phyloP scores from a whole-genome alignment of 345 rosid species.

The Eucalyptus sp. region DNA sequence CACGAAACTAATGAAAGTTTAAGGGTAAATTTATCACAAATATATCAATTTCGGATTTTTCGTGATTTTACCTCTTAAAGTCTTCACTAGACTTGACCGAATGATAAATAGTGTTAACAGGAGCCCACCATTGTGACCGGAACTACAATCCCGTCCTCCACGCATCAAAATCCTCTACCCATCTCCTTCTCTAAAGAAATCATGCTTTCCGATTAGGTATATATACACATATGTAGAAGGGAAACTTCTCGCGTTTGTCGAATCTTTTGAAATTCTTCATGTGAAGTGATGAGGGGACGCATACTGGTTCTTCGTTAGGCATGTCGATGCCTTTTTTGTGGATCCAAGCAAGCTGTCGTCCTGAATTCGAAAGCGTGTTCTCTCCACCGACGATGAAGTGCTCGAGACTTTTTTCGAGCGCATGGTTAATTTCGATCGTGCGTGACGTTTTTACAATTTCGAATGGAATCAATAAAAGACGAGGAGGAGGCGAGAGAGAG shows the following conservation, averaged over 20 bases:
- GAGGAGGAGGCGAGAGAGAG: neutral
- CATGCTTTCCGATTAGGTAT: neutral
- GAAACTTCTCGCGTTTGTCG: neutral
- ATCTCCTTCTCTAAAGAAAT: neutral
- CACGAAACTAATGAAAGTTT: no score
- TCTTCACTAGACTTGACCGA: neutral
- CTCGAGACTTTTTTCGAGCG: neutral
- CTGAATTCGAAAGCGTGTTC: neutral
- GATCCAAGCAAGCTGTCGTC: neutral
- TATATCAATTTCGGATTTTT: no score
- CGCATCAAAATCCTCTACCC: neutral
- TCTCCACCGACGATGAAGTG: neutral
- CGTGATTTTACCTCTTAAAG: no score
- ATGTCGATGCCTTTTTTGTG: neutral
- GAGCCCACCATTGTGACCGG: neutral
- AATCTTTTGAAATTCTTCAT: neutral
- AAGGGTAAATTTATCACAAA: rapidly evolving
- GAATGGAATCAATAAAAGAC: neutral
- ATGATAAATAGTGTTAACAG: no score
- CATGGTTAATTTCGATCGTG: no score
- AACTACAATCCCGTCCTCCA: neutral
- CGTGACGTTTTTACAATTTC: neutral
- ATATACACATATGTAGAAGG: no score
- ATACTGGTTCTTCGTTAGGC: neutral
- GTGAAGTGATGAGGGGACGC: neutral